Evolutionary conservation across 2,329 filamentous ascomycete species (phyloP), one percentile per base, ranked within the genome.

Genomic region (Pestalotiopsis sp.): DNA sequence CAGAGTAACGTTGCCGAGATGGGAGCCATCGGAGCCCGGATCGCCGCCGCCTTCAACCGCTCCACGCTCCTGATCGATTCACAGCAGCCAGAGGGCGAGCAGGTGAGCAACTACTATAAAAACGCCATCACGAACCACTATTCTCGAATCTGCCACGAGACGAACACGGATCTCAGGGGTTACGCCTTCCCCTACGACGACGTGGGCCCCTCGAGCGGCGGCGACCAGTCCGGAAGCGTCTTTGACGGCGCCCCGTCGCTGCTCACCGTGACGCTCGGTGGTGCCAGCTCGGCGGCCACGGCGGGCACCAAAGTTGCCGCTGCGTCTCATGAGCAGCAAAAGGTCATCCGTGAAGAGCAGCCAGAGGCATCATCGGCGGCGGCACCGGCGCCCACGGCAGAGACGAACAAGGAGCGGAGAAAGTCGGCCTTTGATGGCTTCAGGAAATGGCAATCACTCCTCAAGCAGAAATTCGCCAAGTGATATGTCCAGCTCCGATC

Each of bases 131-230:
- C 90, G 57, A 92, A 93, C 78, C 90, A 93, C 77, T 93, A 91
- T 77, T 82, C 89, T 62, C 84, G 90, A 68, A 86, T 92, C 71
- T 86, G 90, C 69, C 91, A 93, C 78, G 85, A 83, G 69, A 82
- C 84, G 49, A 89, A 87, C 73, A 75, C 88, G 45, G 88, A 90
- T 75, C 83, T 86, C 9, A 83, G 84, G 63, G 91, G 91, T 9
- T 93, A 93, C 79, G 89, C 90, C 1, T 92, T 92, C 73, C 89
- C 91, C 0, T 93, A 92, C 75, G 91, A 93, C 75, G 91, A 93
- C 78, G 91, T 93, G 11, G 84, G 83, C 25, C 82, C 88, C 4
- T 80, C 79, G n/a, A 80, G 81, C 57, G 86, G 85, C 2, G 75
- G 78, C 62, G 89, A 92, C 76, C 89, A 91, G 79, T 88, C 88